Base-by-base conservation (phyloP, 1,139 yeast genomes). In the Suhomyces terraborum region DNA sequence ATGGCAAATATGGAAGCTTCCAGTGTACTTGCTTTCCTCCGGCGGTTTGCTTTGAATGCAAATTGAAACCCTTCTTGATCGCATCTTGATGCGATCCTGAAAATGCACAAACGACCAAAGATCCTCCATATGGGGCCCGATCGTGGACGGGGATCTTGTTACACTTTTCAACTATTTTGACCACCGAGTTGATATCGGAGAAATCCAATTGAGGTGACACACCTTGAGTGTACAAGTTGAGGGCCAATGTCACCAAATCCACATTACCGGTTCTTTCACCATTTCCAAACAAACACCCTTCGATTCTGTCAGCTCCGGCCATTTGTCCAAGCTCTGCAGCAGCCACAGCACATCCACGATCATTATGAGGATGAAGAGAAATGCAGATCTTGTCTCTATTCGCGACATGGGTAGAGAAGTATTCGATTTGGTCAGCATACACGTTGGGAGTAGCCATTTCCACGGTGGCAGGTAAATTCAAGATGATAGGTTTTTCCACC, bases 251-350 rank as follows among this genome's bases (percentile, higher is more conserved):
- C 40, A 91, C 95, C 45, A 93, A 73, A 65, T 93, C 98, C 50
- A 93, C 98, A 63, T 93, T 93, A 62, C 98, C 98, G 21, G 98
- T 93, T 69, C 98, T 83, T 75, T 93, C 98, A 62, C 98, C 98
- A 64, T 91, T 93, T 53, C 98, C 98, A 58, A 93, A 93, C 46
- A 93, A 73, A 73, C 98, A 93, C 39, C 98, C 98, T 69, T 93
- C 98, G 29, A 93, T 94, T 68, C 98, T 82, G 66, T 93, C 96
- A 34, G 96, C 98, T 52, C 98, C 98, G 4, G 96, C 98, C 66
- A 93, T 65, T 48, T 87, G 78, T 45, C 95, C 98, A 47, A 93
- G 77, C 68, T 93, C 98, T 10, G 97, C 84, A 17, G 98, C 98
- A 13, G 98, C 98, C 33, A 93, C 98, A 45, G 95, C 97, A 66